Conservation (phyloP, 495 filamentous ascomycete species). For the Pyronema domesticum region DNA sequence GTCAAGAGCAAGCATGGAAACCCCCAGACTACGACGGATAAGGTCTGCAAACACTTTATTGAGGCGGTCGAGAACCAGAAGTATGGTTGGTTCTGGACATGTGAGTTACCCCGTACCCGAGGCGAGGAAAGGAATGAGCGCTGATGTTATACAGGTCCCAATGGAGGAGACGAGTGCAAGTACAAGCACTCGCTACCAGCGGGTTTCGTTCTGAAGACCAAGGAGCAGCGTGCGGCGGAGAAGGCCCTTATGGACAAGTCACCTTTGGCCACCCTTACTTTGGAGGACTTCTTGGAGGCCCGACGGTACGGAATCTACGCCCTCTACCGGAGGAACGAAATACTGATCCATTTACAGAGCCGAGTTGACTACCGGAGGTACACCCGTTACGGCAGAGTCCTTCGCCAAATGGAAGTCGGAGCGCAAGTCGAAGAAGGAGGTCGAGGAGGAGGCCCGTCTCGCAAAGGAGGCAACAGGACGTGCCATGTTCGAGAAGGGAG, state of each 20-base stretch:
- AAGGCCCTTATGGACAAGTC: conserved; percentile 97
- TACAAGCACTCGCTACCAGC: conserved; percentile 90
- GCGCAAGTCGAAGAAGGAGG: conserved; percentile 84
- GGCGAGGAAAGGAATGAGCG: not conserved
- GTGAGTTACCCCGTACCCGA: conserved; percentile 23
- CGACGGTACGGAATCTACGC: conserved; percentile 45
- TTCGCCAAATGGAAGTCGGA: conserved; percentile 95
- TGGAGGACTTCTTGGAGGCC: conserved; percentile 93
- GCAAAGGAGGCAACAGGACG: conserved; percentile 91
- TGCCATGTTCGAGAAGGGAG: conserved; percentile 87
- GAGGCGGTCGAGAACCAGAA: conserved; percentile 94
- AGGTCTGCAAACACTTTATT: conserved; percentile 98
- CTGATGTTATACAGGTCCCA: conserved; percentile 36
- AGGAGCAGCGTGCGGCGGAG: conserved; percentile 87
- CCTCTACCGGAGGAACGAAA: not conserved
- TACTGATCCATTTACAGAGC: conserved; percentile 4
- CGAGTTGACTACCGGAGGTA: conserved; percentile 76
- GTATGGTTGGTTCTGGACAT: conserved; percentile 98
- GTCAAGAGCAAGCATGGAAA: conserved; percentile 94
- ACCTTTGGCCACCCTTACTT: conserved; percentile 77
- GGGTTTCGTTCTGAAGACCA: conserved; percentile 95
- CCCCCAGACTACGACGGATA: conserved; percentile 87
- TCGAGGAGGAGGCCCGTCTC: conserved; percentile 66
- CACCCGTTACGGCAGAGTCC: conserved; percentile 76
- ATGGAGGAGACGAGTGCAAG: conserved; percentile 95